Evolutionary conservation across 2,329 filamentous ascomycete species (phyloP), one percentile per base, ranked within the genome.

Genomic region (Hymenoscyphus linearis): DNA sequence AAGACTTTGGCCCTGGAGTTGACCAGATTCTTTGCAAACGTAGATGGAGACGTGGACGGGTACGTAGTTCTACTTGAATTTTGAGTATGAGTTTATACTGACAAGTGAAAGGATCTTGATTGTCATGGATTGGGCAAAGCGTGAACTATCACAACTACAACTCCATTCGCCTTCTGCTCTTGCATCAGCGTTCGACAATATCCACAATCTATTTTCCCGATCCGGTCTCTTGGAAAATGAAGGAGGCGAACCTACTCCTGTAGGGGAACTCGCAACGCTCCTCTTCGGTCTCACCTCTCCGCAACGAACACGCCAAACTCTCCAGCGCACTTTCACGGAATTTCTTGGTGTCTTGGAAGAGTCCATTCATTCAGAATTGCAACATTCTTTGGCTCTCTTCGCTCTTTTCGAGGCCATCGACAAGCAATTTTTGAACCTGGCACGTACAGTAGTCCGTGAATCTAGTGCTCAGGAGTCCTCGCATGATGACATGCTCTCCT

Each of bases 111-210:
- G 89, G 63, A 96, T 97, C 67, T 82, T 98, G 37, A 88, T 95
- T 63, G 91, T 96, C 57, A 97, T 98, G 92, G 91, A 96, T 72
- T 97, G 93, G 93, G 90, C 91, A 14, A 89, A 89, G 71, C 86
- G 92, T 66, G 92, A 97, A 74, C 84, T 98, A 14, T 81, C 86
- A 63, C 86, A 86, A 53, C 78, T 95, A 60, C 83, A 85, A 64
- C 79, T 80, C 25, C 77, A 82, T 22, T 84, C 86, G 6, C 81
- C 83, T 0, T 84, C 82, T 52, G 82, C 85, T 2, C 77, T 96
- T 25, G 84, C 87, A 18, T 85, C 85, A 13, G 84, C 89, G 52
- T 91, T 92, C 72, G 89, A 91, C 74, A 96, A 96, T 72, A 79
- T 96, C 55, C 90, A 96, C 78, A 87, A 84, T 68, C 76, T 93